Percentiles rank a stretch among this genome's conserved stretches.
These are phyloP conservation scores for Fagus crenata DNA, from an alignment of 306 rosid species.

Conservation along the genomic window DNA sequence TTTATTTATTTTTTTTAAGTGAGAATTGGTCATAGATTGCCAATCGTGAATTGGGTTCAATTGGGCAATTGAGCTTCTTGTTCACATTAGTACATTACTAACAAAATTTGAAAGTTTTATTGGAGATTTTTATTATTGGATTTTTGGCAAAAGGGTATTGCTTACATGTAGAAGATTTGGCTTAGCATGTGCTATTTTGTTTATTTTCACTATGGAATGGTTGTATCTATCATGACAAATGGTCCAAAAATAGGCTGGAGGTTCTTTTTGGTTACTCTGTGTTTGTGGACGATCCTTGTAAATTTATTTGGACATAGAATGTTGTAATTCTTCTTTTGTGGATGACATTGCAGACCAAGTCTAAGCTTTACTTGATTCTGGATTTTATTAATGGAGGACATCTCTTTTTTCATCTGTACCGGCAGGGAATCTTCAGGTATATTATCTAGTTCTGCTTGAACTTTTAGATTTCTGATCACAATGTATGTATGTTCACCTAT, in stretches of 20 bases:
- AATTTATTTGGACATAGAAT: neutral
- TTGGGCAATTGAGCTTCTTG: neutral
- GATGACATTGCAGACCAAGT: constrained; percentile 60
- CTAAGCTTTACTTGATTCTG: constrained; percentile 84
- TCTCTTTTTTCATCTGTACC: constrained; percentile 82
- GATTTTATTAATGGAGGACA: constrained; percentile 95
- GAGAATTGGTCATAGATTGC: too few relatives aligned
- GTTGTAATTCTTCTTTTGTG: constrained; percentile 10
- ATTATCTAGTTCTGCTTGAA: neutral
- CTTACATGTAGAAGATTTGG: neutral
- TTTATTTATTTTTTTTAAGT: too few relatives aligned
- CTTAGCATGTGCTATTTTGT: neutral
- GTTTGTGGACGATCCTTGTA: neutral
- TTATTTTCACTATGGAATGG: neutral
- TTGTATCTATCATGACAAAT: neutral
- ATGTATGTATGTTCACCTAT: neutral
- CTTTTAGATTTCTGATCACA: constrained; percentile 3
- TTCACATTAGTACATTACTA: neutral
- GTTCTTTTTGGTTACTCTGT: neutral
- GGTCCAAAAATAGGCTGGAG: neutral
- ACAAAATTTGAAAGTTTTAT: neutral
- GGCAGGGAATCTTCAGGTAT: constrained; percentile 93
- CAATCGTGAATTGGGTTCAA: neutral
- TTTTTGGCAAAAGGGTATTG: neutral
- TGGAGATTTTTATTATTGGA: neutral